phyloP scores from a whole-genome alignment of 176 grass and related monocot species.

The Eleusine coracana region DNA sequence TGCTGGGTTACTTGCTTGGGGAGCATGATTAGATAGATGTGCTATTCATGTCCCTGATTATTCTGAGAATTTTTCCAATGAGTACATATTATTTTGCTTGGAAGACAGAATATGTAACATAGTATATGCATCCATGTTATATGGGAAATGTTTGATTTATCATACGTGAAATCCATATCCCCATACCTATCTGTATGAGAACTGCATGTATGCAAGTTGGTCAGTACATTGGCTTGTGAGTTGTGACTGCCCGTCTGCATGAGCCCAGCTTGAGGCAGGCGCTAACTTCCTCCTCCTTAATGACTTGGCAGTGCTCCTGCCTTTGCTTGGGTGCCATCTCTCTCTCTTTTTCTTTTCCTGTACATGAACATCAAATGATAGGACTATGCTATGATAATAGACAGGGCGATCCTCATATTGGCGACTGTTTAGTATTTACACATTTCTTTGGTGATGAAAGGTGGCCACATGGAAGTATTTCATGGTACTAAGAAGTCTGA shows the following conservation, averaged over 20 bases:
- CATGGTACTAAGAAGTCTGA: constrained; percentile 24
- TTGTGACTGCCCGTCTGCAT: not conserved
- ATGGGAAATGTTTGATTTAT: constrained; percentile 1
- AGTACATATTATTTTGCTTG: not conserved
- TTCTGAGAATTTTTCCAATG: not conserved
- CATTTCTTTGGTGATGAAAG: constrained; percentile 7
- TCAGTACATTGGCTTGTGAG: not conserved
- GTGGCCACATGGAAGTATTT: not conserved
- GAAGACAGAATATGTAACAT: not conserved
- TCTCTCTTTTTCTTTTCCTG: not conserved
- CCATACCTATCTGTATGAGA: not conserved
- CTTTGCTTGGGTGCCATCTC: not conserved
- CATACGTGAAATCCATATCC: not conserved
- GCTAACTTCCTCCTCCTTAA: not conserved
- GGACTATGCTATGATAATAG: not conserved
- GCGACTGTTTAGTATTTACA: not conserved
- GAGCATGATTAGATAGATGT: constrained; percentile 11
- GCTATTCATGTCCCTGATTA: constrained; percentile 13
- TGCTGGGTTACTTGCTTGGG: not conserved
- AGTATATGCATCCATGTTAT: not conserved
- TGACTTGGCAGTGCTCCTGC: not conserved
- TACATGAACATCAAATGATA: not conserved
- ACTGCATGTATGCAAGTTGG: not conserved
- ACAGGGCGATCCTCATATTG: not conserved
- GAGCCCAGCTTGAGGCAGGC: not conserved